These are phyloP conservation scores for Aspergillus bridgeri DNA, from an alignment of 495 filamentous ascomycete genomes.

Conservation along the genomic window DNA sequence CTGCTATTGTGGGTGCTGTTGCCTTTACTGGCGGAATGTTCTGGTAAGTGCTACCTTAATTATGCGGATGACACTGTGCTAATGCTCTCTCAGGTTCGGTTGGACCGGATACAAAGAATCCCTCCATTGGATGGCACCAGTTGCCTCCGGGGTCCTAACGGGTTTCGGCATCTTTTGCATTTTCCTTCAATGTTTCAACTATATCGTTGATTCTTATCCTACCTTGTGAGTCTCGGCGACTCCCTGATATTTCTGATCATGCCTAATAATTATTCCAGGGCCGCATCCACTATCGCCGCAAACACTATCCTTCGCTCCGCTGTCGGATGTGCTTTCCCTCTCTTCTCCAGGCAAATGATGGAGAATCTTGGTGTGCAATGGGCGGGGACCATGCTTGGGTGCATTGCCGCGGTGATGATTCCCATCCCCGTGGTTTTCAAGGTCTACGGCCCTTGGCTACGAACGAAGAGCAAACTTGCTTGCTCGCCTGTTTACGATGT, in stretches of 20 bases:
- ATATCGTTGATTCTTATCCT: constrained; percentile 41
- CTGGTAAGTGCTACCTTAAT: constrained; percentile 33
- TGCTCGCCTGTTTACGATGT: constrained; percentile 9
- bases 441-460: constrained; percentile 31
- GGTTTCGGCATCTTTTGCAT: constrained; percentile 37
- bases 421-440: constrained; percentile 60
- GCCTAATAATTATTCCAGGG: constrained; percentile 33
- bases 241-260: not conserved
- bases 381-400: constrained; percentile 75
- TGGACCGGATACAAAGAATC: constrained; percentile 34
- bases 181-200: constrained; percentile 41
- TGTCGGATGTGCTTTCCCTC: constrained; percentile 73
- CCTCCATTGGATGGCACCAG: constrained; percentile 36
- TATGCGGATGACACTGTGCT: not conserved
- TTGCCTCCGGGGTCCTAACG: constrained; percentile 29
- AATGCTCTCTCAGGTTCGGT: constrained; percentile 32
- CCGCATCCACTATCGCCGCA: constrained; percentile 82
- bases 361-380: constrained; percentile 72
- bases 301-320: constrained; percentile 85
- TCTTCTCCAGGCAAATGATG: constrained; percentile 83
- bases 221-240: constrained; percentile 61
- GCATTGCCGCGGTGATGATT: constrained; percentile 63
- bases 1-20: constrained; percentile 48
- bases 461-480: constrained; percentile 33
- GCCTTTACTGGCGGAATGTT: constrained; percentile 54